A percentile compares a stretch with the other conserved stretches of the same genome.
These are phyloP conservation scores for Brassica nigra DNA, from an alignment of 345 rosid genomes.

Conservation along the genomic window DNA sequence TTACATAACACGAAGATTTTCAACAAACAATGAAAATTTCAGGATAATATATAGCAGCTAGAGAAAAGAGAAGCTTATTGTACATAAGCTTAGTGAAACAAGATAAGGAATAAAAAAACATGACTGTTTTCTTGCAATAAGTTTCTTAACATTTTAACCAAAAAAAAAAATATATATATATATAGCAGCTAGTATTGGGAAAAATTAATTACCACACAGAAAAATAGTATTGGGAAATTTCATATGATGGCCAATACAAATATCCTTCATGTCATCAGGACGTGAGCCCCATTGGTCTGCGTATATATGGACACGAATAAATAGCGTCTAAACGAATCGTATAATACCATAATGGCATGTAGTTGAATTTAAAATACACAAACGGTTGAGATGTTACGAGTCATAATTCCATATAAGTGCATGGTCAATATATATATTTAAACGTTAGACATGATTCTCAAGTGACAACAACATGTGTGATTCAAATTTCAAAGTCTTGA, in stretches of 20 bases:
- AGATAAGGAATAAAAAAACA: too few species aligned
- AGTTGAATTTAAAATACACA: slow-evolving; percentile 1
- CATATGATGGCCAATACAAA: slow-evolving; percentile 2
- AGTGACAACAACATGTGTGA: slow-evolving; percentile 32
- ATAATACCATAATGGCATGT: neutral
- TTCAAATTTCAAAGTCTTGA: slow-evolving; percentile 21
- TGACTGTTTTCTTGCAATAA: too few species aligned
- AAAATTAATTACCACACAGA: neutral
- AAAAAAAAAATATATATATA: too few species aligned
- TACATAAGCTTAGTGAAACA: too few species aligned
- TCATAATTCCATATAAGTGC: neutral
- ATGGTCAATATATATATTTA: slow-evolving; percentile 13
- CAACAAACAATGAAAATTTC: neutral
- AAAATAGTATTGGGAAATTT: neutral
- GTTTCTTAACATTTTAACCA: too few species aligned
- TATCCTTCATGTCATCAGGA: slow-evolving; percentile 26
- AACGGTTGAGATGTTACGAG: slow-evolving; percentile 14
- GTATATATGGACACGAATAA: slow-evolving; percentile 8
- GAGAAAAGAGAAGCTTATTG: too few species aligned
- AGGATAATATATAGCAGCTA: neutral
- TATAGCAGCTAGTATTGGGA: too few species aligned
- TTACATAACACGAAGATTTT: slow-evolving; percentile 22
- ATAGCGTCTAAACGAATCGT: neutral
- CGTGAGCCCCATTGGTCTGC: slow-evolving; percentile 33
- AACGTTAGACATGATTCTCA: slow-evolving; percentile 12